Percentiles rank a stretch among this genome's conserved stretches.
These are phyloP conservation scores for Gossypium armourianum DNA, from an alignment of 441 rosid genomes.

Conservation along the genomic window DNA sequence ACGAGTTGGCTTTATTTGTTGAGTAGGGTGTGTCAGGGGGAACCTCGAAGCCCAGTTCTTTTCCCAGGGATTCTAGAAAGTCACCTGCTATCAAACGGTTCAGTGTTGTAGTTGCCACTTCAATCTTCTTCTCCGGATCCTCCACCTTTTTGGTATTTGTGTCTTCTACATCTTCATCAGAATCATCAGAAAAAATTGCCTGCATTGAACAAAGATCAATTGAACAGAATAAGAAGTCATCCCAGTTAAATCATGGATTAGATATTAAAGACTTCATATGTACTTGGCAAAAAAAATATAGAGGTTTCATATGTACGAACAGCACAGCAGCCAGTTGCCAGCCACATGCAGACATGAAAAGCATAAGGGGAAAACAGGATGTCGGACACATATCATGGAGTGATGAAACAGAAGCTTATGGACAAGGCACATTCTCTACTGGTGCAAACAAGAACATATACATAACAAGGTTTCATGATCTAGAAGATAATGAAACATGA, in stretches of 20 bases:
- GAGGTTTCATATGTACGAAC: neutral
- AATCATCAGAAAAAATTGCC: conserved; percentile 96
- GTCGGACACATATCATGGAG: too few species aligned
- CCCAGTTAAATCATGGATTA: neutral
- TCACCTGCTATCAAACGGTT: conserved; percentile 90
- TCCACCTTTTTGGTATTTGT: conserved; percentile 20
- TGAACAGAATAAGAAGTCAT: neutral
- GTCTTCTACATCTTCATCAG: conserved; percentile 35
- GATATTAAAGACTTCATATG: neutral
- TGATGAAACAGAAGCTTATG: too few species aligned
- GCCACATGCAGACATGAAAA: neutral
- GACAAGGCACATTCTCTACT: neutral
- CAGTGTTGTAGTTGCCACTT: conserved; percentile 64
- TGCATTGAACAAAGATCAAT: conserved; percentile 23
- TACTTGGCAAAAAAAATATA: neutral
- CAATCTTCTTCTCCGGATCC: conserved; percentile 55
- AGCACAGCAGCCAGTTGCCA: neutral
- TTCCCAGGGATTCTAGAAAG: conserved; percentile 79
- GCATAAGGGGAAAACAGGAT: neutral
- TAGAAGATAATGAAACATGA: neutral
- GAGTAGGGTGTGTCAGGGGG: conserved; percentile 50
- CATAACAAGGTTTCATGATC: neutral
- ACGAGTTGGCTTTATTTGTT: conserved; percentile 19
- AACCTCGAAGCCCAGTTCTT: conserved; percentile 87
- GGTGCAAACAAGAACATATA: neutral